Conservation (phyloP, 805 yeast genomes). For the Lachancea lanzarotensis region DNA sequence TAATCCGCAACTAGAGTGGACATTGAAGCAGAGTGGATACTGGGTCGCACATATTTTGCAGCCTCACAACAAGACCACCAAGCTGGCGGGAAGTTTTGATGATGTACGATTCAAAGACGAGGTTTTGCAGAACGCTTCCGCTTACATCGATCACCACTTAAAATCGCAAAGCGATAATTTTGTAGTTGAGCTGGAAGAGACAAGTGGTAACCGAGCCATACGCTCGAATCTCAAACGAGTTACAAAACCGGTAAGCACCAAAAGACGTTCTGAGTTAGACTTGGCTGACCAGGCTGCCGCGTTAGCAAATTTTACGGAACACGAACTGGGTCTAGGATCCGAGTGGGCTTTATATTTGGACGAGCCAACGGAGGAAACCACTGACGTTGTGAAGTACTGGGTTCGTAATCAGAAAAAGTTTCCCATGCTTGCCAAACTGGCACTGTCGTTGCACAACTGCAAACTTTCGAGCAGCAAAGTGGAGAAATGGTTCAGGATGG, state of each 20-base stretch:
- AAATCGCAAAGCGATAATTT: background rate
- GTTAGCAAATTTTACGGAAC: constrained; percentile 1
- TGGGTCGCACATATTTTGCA: constrained; percentile 14
- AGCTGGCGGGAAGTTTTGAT: constrained; percentile 3
- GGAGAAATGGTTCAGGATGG: constrained; percentile 10
- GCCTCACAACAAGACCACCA: constrained; percentile 11
- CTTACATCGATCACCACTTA: background rate
- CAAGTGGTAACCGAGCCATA: background rate
- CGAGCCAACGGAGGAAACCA: constrained; percentile 10
- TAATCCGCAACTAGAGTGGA: constrained; percentile 7
- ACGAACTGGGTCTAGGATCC: background rate
- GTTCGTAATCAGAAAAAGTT: constrained; percentile 12
- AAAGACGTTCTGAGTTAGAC: background rate
- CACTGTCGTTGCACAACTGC: constrained; percentile 11
- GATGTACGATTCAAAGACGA: background rate
- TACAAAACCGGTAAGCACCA: constrained; percentile 1
- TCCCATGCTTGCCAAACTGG: constrained; percentile 9
- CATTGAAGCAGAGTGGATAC: constrained; percentile 11
- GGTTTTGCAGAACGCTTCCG: background rate
- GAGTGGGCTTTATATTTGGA: constrained; percentile 14
- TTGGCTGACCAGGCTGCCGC: background rate
- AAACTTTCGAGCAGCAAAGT: constrained; percentile 11
- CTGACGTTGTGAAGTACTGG: constrained; percentile 12
- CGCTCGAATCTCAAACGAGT: constrained; percentile 1
- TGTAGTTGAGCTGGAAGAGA: background rate